A percentile compares a stretch with the other conserved stretches of the same genome.
These are phyloP conservation scores for Hypoxylon sp. DNA, from an alignment of 2,329 filamentous ascomycete genomes.

Conservation along the genomic window DNA sequence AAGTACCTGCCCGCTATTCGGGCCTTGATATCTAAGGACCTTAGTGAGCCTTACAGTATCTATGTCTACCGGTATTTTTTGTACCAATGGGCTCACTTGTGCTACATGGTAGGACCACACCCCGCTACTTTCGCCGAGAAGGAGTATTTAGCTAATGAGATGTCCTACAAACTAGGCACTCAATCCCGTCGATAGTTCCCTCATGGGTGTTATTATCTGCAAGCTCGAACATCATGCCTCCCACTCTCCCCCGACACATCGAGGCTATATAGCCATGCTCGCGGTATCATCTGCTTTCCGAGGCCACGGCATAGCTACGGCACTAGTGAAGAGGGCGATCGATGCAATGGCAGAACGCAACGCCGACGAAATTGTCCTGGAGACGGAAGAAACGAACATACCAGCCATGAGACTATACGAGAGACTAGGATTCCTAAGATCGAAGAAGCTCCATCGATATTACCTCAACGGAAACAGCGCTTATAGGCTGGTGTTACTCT, in stretches of 20 bases:
- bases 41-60: constrained; percentile 98
- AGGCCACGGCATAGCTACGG: constrained; percentile 88
- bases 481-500: constrained; percentile 86
- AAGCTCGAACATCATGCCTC: constrained; percentile 93
- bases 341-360: constrained; percentile 87
- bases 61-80: constrained; percentile 99
- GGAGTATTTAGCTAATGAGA: constrained; percentile 32
- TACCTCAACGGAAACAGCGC: constrained; percentile 97
- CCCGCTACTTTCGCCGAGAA: constrained; percentile 1
- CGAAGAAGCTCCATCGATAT: constrained; percentile 93
- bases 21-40: constrained; percentile 92
- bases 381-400: constrained; percentile 94
- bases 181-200: constrained; percentile 71
- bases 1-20: constrained; percentile 87
- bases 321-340: constrained; percentile 89
- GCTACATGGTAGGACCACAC: constrained; percentile 80
- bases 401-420: constrained; percentile 95
- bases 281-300: constrained; percentile 87
- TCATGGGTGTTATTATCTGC: constrained; percentile 93
- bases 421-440: constrained; percentile 89
- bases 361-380: constrained; percentile 94
- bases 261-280: constrained; percentile 98
- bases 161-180: constrained; percentile 63
- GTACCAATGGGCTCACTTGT: constrained; percentile 98
- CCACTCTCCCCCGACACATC: constrained; percentile 79